These are phyloP conservation scores for Pythium utonaiense DNA, from an alignment of 352 stramenopile genomes.

Conservation along the genomic window DNA sequence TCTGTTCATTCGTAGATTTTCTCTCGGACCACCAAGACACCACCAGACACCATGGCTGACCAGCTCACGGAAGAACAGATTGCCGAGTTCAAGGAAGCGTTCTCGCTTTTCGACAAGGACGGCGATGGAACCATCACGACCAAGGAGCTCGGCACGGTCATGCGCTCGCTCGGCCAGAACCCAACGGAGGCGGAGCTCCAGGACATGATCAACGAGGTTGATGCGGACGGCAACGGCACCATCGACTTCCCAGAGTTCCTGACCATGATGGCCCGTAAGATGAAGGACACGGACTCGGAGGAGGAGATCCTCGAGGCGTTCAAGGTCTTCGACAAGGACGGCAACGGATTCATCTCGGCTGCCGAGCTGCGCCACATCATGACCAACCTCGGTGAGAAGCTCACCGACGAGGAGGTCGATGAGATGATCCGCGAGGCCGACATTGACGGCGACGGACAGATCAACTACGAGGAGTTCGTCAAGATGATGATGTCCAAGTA, in stretches of 20 bases:
- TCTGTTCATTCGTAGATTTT: slow-evolving; percentile 63
- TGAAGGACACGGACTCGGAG: slow-evolving; percentile 99
- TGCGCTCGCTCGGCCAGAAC: slow-evolving; percentile 98
- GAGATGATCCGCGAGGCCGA: slow-evolving; percentile 99
- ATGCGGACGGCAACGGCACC: slow-evolving; percentile 98
- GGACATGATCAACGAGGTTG: slow-evolving; percentile 99
- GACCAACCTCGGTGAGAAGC: slow-evolving; percentile 98
- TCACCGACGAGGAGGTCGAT: slow-evolving; percentile 98
- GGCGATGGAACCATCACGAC: slow-evolving; percentile 98
- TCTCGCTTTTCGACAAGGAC: slow-evolving; percentile 99
- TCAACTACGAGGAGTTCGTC: slow-evolving; percentile 99
- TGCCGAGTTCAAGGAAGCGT: slow-evolving; percentile 99
- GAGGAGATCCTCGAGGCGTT: slow-evolving; percentile 99
- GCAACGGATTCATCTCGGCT: slow-evolving; percentile 98
- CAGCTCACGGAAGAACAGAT: slow-evolving; percentile 95
- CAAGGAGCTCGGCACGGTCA: slow-evolving; percentile 98
- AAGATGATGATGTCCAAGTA: slow-evolving; percentile 99
- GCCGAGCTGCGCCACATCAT: slow-evolving; percentile 98
- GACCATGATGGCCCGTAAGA: slow-evolving; percentile 99
- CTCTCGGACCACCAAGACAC: slow-evolving; percentile 25
- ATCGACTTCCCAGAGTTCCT: slow-evolving; percentile 99
- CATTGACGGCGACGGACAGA: slow-evolving; percentile 98
- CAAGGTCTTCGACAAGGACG: slow-evolving; percentile 99
- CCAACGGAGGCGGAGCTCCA: slow-evolving; percentile 96
- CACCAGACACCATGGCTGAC: slow-evolving; percentile 67